Evolutionary conservation across 2,329 filamentous ascomycete genomes (phyloP).

Genomic region (Monosporascus sp.): DNA sequence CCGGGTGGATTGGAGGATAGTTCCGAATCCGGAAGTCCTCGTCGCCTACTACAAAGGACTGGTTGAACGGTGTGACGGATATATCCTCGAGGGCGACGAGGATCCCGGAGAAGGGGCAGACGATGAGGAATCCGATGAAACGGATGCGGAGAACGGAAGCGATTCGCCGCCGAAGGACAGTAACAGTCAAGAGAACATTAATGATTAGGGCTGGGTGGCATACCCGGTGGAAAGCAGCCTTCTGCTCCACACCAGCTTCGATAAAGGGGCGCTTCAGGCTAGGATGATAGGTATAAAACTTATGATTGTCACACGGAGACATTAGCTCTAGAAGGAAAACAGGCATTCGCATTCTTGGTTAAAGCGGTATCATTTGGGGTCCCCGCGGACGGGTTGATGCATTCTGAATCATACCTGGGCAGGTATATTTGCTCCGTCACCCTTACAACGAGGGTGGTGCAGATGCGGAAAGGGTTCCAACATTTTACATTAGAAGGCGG

Average conservation of each 20-base stretch:
- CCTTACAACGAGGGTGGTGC: not conserved
- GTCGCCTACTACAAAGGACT: conserved; percentile 90
- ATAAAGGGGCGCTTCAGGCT: no score
- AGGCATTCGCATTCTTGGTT: no score
- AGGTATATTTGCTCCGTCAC: no score
- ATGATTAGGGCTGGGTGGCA: not conserved
- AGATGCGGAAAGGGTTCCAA: not conserved
- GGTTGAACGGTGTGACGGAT: conserved; percentile 60
- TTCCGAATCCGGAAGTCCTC: conserved; percentile 88
- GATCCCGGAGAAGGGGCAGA: conserved; percentile 15
- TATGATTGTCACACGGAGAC: no score
- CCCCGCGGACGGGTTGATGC: no score
- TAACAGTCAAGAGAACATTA: not conserved
- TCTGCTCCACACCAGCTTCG: no score
- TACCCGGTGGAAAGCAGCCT: not conserved
- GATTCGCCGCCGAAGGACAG: conserved; percentile 10
- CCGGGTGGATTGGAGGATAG: conserved; percentile 91
- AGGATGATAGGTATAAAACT: no score
- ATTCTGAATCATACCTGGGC: no score
- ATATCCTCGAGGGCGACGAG: conserved; percentile 40
- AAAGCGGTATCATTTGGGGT: no score
- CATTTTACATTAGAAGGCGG: no score
- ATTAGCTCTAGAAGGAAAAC: no score
- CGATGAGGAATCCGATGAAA: conserved; percentile 25
- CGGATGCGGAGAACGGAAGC: conserved; percentile 29